Evolutionary conservation across 73 alveolate genomes (phyloP), one percentile per base, ranked within the genome.

Genomic region (Tetrahymena thermophila): DNA sequence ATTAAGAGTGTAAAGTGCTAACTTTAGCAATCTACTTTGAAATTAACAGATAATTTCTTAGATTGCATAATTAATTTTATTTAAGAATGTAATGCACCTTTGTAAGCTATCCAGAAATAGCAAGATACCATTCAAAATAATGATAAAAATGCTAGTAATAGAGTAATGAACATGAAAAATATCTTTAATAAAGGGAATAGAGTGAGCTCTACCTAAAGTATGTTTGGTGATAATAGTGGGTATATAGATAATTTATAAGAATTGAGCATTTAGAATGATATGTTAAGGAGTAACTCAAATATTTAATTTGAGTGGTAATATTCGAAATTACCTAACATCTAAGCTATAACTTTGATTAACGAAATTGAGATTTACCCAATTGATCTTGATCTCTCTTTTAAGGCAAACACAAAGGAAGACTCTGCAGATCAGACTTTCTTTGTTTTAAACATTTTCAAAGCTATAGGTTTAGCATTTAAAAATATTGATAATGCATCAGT

Each of bases 401-500:
- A 95, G 43, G 94, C 55, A 16, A 85, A 56, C 35, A 85, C 95
- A 34, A 94, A 42, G 10, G 34, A 93, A 15, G 94, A 89, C 37
- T 50, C 44, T 31, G 96, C 89, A 28, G 37, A 94, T 50, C 56
- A 98, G 43, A 97, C 97, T 15, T 56, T 84, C 85, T 97, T 96
- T 56, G 56, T 98, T 8, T 93, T 94, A 40, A 94, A 97, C 21
- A 95, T 97, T 19, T 58, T 98, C 21, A 95, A 96, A 84, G 95
- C 98, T 10, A 57, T 98, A 10, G 99, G 99, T 9, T 94, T 98
- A 34, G 98, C 98, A 4, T 35, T 98, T 40, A 95, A 94, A 28
- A 98, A 97, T 83, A 97, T 98, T 21, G 99, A 98, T 84, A 97
- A 95, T 94, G 99, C 99, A 21, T 99, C 99, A 16, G 89, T 71